Conservation (phyloP, 768 basidiomycete genomes). For the Rhizopogon vesiculosus region DNA sequence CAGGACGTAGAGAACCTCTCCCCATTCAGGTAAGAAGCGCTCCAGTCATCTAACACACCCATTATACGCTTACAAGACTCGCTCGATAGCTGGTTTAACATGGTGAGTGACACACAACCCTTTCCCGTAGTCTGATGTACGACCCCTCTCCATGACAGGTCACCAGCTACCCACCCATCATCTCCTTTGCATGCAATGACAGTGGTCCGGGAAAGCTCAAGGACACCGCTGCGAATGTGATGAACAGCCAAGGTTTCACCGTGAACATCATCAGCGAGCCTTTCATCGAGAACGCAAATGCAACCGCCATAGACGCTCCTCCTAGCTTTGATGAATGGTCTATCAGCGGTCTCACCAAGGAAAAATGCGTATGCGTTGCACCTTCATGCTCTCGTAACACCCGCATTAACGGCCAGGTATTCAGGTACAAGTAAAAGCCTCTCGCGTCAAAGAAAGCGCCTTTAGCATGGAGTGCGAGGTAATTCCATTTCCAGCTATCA, state of each 20-base stretch:
- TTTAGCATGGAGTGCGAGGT: constrained; percentile 46
- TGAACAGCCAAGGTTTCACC: constrained; percentile 40
- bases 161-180: constrained; percentile 21
- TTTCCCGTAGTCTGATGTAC: neutral
- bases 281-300: constrained; percentile 35
- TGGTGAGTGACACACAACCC: constrained; percentile 4
- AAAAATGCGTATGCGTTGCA: constrained; percentile 23
- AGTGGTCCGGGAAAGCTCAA: constrained; percentile 19
- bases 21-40: constrained; percentile 31
- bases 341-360: constrained; percentile 38
- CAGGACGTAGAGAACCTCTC: constrained; percentile 36
- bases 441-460: constrained; percentile 41
- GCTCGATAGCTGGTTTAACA: constrained; percentile 22
- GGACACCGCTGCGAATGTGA: constrained; percentile 46
- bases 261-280: constrained; percentile 56
- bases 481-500: neutral
- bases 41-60: neutral
- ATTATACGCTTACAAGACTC: neutral
- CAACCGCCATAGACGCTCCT: constrained; percentile 33
- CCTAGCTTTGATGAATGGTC: constrained; percentile 35
- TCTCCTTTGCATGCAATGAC: constrained; percentile 30
- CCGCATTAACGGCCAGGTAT: neutral
- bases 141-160: constrained; percentile 9
- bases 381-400: neutral
- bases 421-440: constrained; percentile 34